Conservation (phyloP, 2,329 filamentous ascomycete species). For the Dactylellina sp. region DNA sequence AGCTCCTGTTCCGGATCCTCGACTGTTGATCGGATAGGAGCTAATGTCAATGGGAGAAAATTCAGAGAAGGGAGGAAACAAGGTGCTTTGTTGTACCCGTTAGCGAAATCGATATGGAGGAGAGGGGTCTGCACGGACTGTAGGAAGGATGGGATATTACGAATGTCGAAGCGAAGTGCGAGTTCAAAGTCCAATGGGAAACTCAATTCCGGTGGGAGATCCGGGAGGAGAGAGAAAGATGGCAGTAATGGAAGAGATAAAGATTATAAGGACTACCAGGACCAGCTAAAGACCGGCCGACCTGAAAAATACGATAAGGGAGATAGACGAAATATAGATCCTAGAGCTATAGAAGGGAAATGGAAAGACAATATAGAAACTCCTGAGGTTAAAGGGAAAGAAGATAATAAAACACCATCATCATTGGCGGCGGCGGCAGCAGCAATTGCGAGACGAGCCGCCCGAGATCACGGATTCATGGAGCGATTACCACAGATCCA, state of each 20-base stretch:
- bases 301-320: conserved; percentile 38
- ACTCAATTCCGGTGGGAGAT: conserved; percentile 16
- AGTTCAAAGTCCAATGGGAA: conserved; percentile 48
- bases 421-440: conserved; percentile 44
- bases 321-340: conserved; percentile 21
- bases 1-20: conserved; percentile 52
- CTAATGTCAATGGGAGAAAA: conserved; percentile 55
- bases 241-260: conserved; percentile 13
- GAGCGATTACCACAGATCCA: conserved; percentile 79
- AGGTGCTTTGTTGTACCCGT: conserved; percentile 25
- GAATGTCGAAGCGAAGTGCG: conserved; percentile 47
- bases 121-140: conserved; percentile 50
- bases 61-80: conserved; percentile 41
- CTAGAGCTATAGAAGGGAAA: conserved; percentile 31
- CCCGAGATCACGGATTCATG: conserved; percentile 67
- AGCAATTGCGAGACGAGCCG: conserved; percentile 53
- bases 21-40: conserved; percentile 48
- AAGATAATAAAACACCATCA: conserved; percentile 35
- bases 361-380: conserved; percentile 6
- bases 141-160: conserved; percentile 52
- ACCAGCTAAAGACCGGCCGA: conserved; percentile 21
- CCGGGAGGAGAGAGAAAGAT: conserved; percentile 26
- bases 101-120: conserved; percentile 56
- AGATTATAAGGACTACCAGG: conserved; percentile 30
- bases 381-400: conserved; percentile 44